Percentiles rank a stretch among this genome's conserved stretches.
Evolutionary conservation across 2,329 filamentous ascomycete species (phyloP).

Genomic region (Fusarium virguliforme): DNA sequence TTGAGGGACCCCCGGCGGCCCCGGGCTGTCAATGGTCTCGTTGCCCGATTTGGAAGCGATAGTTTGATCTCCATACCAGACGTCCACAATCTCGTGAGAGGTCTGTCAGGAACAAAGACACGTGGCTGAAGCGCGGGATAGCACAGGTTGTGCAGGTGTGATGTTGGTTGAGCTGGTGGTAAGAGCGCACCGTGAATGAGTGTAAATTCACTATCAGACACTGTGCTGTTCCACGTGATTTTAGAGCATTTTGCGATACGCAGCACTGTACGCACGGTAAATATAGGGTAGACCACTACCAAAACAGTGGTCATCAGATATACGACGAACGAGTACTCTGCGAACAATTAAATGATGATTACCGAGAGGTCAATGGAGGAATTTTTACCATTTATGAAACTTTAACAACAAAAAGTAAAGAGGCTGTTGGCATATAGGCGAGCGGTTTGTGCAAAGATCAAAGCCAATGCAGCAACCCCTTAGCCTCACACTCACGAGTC

Average conservation of each 20-base stretch:
- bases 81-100: neutral
- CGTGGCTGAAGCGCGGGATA: neutral
- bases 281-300: neutral
- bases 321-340: no score
- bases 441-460: no score
- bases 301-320: neutral
- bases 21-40: neutral
- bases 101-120: neutral
- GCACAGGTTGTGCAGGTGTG: neutral
- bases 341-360: no score
- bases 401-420: no score
- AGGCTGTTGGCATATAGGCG: no score
- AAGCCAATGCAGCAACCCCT: neutral
- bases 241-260: neutral
- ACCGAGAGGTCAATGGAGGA: no score
- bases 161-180: neutral
- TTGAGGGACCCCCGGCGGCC: neutral
- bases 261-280: neutral
- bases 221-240: neutral
- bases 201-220: neutral
- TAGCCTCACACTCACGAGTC: no score
- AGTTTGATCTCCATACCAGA: slow-evolving; percentile 28
- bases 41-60: slow-evolving; percentile 1
- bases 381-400: no score
- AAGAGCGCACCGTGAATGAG: neutral